These are phyloP conservation scores for Clohesyomyces aquaticus DNA, from an alignment of 495 filamentous ascomycete genomes.

Conservation along the genomic window DNA sequence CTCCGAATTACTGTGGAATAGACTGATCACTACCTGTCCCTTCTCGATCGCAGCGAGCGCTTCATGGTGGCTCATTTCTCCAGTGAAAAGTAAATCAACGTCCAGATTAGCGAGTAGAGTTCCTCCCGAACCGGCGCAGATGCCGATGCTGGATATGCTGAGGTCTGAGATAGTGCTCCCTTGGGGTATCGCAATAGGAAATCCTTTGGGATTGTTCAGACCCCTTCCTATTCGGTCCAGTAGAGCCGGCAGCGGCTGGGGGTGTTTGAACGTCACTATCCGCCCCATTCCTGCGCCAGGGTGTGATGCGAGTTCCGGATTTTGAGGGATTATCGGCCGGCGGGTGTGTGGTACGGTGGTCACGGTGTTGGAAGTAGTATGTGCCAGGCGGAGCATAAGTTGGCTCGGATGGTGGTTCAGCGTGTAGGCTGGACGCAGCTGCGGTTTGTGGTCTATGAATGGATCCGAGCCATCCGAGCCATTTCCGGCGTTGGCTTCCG, in stretches of 20 bases:
- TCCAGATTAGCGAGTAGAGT: conserved; percentile 68
- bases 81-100: conserved; percentile 80
- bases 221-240: conserved; percentile 63
- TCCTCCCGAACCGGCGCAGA: conserved; percentile 86
- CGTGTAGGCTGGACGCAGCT: conserved; percentile 45
- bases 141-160: conserved; percentile 62
- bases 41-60: conserved; percentile 82
- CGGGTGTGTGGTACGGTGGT: conserved; percentile 52
- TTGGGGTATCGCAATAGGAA: conserved; percentile 72
- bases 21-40: conserved; percentile 80
- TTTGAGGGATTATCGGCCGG: conserved; percentile 53
- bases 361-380: neutral
- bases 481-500: conserved; percentile 43
- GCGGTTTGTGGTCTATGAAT: conserved; percentile 34
- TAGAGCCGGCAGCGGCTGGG: conserved; percentile 63
- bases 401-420: conserved; percentile 45
- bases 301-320: conserved; percentile 59
- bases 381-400: conserved; percentile 8
- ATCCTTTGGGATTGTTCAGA: conserved; percentile 66
- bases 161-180: conserved; percentile 55
- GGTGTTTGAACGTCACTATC: conserved; percentile 63
- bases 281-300: conserved; percentile 78
- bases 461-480: conserved; percentile 34
- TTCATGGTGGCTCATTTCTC: conserved; percentile 91
- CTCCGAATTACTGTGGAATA: conserved; percentile 93